Percentiles rank a stretch among this genome's conserved stretches.
Evolutionary conservation across 2,329 filamentous ascomycete genomes (phyloP).

Genomic region (Neodidymelliopsis sp.): DNA sequence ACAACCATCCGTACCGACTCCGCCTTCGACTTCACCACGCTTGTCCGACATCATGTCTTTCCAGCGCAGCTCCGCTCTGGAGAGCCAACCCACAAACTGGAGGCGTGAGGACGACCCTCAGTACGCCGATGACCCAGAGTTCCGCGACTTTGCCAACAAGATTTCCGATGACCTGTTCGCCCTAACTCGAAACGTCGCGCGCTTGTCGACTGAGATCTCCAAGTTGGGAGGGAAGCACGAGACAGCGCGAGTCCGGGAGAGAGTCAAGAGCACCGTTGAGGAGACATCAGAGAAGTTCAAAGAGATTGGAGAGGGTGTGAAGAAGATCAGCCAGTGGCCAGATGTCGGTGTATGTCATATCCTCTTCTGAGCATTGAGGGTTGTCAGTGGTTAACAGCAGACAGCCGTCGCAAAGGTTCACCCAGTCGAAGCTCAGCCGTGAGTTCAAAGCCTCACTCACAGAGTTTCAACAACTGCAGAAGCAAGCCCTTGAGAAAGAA

Average conservation of each 20-base stretch:
- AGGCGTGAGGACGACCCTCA: conserved; percentile 73
- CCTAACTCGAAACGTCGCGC: conserved; percentile 85
- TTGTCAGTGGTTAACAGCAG: conserved; percentile 23
- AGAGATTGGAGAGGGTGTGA: conserved; percentile 90
- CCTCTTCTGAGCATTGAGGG: conserved; percentile 7
- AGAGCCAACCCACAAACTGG: conserved; percentile 76
- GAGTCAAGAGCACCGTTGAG: conserved; percentile 85
- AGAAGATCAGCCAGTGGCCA: conserved; percentile 81
- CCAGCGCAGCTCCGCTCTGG: conserved; percentile 82
- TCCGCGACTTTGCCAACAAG: conserved; percentile 80
- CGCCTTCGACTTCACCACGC: too few species aligned
- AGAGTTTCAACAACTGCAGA: conserved; percentile 93
- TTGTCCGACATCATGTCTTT: conserved; percentile 75
- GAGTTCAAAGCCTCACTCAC: conserved; percentile 89
- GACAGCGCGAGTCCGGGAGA: conserved; percentile 86
- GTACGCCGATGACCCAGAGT: conserved; percentile 93
- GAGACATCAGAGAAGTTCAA: conserved; percentile 88
- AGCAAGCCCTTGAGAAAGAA: conserved; percentile 89
- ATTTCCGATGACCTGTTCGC: conserved; percentile 90
- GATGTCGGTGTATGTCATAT: conserved; percentile 72
- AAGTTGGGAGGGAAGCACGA: conserved; percentile 90
- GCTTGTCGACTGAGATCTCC: conserved; percentile 82
- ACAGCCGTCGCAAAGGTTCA: conserved; percentile 94
- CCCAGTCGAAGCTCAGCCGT: conserved; percentile 90
- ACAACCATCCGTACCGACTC: too few species aligned